Evolutionary conservation across 768 basidiomycete species (phyloP).

Genomic region (Agaricus subrufescens): DNA sequence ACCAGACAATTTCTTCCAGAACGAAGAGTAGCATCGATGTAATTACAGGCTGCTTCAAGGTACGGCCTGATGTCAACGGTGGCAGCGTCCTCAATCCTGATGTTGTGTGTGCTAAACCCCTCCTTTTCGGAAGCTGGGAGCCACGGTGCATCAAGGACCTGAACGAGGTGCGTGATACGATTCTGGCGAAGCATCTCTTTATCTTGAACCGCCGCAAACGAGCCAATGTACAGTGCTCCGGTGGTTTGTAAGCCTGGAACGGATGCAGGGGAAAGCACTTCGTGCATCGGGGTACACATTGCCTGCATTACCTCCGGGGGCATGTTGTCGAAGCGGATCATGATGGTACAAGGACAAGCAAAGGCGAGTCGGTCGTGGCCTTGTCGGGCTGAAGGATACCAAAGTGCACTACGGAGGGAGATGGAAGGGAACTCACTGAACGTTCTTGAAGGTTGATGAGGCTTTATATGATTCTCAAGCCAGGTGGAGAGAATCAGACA

Average conservation of each 20-base stretch:
- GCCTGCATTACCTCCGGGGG: conserved; percentile 76
- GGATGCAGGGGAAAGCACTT: conserved; percentile 45
- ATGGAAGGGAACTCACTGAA: neutral
- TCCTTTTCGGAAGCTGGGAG: conserved; percentile 44
- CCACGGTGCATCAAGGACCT: conserved; percentile 67
- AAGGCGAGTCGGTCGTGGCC: neutral
- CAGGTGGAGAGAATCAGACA: conserved; percentile 9
- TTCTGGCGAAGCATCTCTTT: conserved; percentile 42
- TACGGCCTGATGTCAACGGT: conserved; percentile 62
- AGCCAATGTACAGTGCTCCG: conserved; percentile 68
- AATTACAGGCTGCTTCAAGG: conserved; percentile 61
- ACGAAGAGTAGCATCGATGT: conserved; percentile 59
- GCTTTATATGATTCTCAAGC: conserved; percentile 6
- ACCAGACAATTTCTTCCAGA: conserved; percentile 66
- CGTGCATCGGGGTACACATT: conserved; percentile 85
- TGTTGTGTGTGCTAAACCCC: conserved; percentile 53
- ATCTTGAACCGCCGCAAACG: conserved; percentile 57
- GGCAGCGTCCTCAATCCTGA: conserved; percentile 62
- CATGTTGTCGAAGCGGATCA: conserved; percentile 78
- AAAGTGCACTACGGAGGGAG: neutral
- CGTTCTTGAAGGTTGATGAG: neutral
- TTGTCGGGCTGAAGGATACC: neutral
- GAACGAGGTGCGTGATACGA: conserved; percentile 56
- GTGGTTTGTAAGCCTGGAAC: conserved; percentile 16
- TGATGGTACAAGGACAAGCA: conserved; percentile 20